Base-by-base conservation (phyloP, 2,329 filamentous ascomycete species). In the Didymella keratinophila region DNA sequence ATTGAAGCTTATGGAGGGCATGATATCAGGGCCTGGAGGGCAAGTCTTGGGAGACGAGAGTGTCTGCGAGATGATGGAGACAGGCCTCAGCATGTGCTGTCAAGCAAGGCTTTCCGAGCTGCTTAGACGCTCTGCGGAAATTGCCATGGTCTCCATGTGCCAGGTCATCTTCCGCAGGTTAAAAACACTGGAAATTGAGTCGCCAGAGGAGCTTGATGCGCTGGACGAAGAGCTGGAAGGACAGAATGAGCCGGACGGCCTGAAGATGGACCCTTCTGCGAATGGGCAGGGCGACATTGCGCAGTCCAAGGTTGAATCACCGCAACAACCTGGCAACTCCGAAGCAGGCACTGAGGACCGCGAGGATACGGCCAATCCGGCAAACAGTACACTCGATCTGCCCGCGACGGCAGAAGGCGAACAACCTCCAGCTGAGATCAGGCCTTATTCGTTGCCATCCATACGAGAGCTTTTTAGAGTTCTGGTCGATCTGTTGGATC, bases 1-100 rank as follows among this genome's bases (percentile, higher is more conserved):
- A 69, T 79, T 99, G 59, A 95, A 97, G 74, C 84, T 99, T 45
- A 99, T 99, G 95, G 95, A 99, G 78, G 91, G 93, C 71, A 97
- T 99, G 90, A 89, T 99, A 70, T 96, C 93, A 16, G 92, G 95
- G 0, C 92, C 93, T 0, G 93, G 94, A 28, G 95, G 95, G 36
- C 90, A 96, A 65, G 87, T 98, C 11, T 82, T 99, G n/a, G 96
- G 94, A 58, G 95, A 99, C 71, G 94, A 98, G 79, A 98, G 94
- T 73, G 93, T 99, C 11, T 99, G 96, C 75, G 93, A 97, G 76
- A 98, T 99, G 93, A 98, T 99, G 94, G 95, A 97, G 76, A 94
- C 93, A 1, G 95, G 94, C 1, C 79, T 99, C 65, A 97, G 93
- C 72, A 98, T 99, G 82, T 99, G 95, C 81, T 99, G 94, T 63